These are phyloP conservation scores for Vaucheria bursata DNA, from an alignment of 352 stramenopile genomes.

Conservation along the genomic window DNA sequence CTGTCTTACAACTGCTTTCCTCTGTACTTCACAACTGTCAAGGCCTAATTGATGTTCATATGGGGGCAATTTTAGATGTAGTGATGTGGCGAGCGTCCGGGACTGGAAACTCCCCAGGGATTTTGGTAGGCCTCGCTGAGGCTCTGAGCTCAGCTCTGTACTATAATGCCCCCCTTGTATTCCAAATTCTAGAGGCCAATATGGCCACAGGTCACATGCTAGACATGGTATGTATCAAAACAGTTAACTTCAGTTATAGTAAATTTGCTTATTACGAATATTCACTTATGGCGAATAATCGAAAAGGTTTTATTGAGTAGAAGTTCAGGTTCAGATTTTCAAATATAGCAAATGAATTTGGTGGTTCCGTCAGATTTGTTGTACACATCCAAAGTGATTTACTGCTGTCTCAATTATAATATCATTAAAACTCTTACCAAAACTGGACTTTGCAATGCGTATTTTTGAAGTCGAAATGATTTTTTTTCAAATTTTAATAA, in stretches of 20 bases:
- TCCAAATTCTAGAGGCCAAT: slow-evolving; percentile 24
- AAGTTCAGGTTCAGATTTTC: too few species aligned
- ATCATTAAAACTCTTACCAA: not conserved
- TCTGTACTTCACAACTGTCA: slow-evolving; percentile 42
- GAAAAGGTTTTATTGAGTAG: not conserved
- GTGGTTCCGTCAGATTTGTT: not conserved
- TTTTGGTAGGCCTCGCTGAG: slow-evolving; percentile 23
- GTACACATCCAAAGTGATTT: not conserved
- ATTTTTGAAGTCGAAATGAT: not conserved
- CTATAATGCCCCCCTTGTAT: slow-evolving; percentile 32
- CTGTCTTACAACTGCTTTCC: slow-evolving; percentile 33
- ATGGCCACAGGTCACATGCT: slow-evolving; percentile 14
- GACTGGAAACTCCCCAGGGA: slow-evolving; percentile 8
- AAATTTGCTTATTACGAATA: too few species aligned
- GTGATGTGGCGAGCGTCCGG: not conserved
- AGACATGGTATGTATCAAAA: not conserved
- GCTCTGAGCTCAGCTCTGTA: slow-evolving; percentile 15
- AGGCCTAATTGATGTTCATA: slow-evolving; percentile 5
- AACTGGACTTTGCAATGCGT: not conserved
- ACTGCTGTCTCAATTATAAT: not conserved
- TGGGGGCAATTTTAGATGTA: not conserved
- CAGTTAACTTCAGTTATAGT: not conserved
- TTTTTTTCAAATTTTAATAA: too few species aligned
- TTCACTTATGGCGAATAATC: not conserved
- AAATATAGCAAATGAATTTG: too few species aligned